A percentile compares a stretch with the other conserved stretches of the same genome.
phyloP scores from a whole-genome alignment of 2,329 filamentous ascomycete genomes.

The Penicillium sp. region DNA sequence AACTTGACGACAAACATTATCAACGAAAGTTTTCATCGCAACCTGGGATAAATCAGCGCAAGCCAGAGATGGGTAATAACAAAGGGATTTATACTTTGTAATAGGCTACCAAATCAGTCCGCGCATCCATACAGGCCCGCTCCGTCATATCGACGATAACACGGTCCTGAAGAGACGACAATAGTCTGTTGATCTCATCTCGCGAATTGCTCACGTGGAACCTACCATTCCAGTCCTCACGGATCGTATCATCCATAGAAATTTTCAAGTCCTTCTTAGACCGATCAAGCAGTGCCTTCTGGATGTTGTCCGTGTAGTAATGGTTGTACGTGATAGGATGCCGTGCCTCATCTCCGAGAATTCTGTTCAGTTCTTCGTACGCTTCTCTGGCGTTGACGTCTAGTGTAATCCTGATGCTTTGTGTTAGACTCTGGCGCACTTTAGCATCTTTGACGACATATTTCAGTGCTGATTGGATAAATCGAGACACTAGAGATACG shows the following conservation, averaged over 20 bases:
- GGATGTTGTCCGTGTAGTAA: slow-evolving; percentile 41
- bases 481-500: slow-evolving; percentile 17
- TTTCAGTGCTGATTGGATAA: slow-evolving; percentile 14
- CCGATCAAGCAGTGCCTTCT: slow-evolving; percentile 25
- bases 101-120: slow-evolving; percentile 28
- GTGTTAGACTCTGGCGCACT: slow-evolving; percentile 9
- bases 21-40: slow-evolving; percentile 33
- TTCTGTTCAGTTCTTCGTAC: slow-evolving; percentile 17
- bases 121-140: slow-evolving; percentile 29
- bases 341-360: slow-evolving; percentile 26
- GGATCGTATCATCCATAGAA: slow-evolving; percentile 15
- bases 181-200: slow-evolving; percentile 10
- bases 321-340: slow-evolving; percentile 40
- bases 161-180: slow-evolving; percentile 18
- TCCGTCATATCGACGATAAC: slow-evolving; percentile 28
- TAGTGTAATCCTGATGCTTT: too few species aligned
- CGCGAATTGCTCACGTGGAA: slow-evolving; percentile 16
- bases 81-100: slow-evolving; percentile 27
- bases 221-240: slow-evolving; percentile 16
- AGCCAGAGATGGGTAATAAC: too few species aligned
- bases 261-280: slow-evolving; percentile 5
- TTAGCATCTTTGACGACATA: slow-evolving; percentile 18
- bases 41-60: slow-evolving; percentile 20
- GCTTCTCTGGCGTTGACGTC: slow-evolving; percentile 2
- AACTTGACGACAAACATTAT: slow-evolving; percentile 34